Conservation (phyloP, 1,284 basidiomycete species). For the Fomitopsis schrenkii region DNA sequence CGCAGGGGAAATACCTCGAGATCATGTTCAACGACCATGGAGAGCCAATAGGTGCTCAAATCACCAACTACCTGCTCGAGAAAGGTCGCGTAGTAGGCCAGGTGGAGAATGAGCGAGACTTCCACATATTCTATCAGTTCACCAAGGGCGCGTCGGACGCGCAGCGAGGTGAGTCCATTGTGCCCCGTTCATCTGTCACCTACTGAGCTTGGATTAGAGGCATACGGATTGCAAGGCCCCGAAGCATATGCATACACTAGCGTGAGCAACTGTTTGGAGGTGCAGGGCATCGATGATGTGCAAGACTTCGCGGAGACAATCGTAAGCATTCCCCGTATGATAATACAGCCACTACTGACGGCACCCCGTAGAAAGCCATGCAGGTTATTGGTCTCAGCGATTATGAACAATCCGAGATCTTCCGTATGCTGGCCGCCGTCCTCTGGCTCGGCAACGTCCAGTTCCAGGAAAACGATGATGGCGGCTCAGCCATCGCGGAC, state of each 20-base stretch:
- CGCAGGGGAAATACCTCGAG: constrained; percentile 95
- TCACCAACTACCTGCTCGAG: constrained; percentile 98
- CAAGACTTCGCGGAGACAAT: constrained; percentile 88
- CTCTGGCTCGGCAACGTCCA: constrained; percentile 98
- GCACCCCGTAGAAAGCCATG: constrained; percentile 79
- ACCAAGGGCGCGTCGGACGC: constrained; percentile 91
- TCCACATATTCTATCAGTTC: constrained; percentile 99
- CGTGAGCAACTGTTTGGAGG: constrained; percentile 88
- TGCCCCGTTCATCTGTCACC: background rate
- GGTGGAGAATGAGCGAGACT: constrained; percentile 94
- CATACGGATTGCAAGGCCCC: constrained; percentile 95
- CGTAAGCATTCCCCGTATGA: constrained; percentile 39
- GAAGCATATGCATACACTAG: constrained; percentile 95
- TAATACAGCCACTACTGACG: constrained; percentile 5
- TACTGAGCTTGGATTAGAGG: constrained; percentile 52
- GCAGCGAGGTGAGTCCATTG: constrained; percentile 65
- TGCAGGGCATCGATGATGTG: constrained; percentile 87
- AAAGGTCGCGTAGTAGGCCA: constrained; percentile 98
- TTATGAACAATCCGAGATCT: constrained; percentile 90
- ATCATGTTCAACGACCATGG: constrained; percentile 97
- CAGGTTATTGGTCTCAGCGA: constrained; percentile 82
- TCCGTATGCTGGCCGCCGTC: constrained; percentile 88
- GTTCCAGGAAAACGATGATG: constrained; percentile 86
- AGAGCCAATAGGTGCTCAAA: constrained; percentile 95
- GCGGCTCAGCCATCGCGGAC: constrained; percentile 83